Conservation (phyloP, 139 green algal species). For the Marvania coccoides region DNA sequence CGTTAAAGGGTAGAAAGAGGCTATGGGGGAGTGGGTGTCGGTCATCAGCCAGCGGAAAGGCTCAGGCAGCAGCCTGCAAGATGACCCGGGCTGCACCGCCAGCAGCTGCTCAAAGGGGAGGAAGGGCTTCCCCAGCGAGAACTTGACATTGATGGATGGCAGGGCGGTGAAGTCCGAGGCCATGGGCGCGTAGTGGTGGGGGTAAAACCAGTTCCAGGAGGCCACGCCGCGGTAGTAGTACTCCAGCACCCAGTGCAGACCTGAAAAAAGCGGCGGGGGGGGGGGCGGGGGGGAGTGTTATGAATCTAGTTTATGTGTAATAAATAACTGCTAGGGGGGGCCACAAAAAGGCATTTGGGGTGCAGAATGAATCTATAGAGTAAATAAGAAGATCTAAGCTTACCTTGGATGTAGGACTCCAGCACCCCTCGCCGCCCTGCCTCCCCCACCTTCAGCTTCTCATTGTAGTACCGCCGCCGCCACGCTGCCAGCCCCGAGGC, state of each 20-base stretch:
- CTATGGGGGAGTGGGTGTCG: constrained; percentile 65
- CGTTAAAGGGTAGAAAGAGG: constrained; percentile 78
- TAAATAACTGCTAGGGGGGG: too few species aligned
- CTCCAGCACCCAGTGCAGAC: constrained; percentile 87
- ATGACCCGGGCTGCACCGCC: constrained; percentile 71
- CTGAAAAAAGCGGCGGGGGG: not conserved
- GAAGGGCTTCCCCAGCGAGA: constrained; percentile 73
- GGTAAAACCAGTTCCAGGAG: constrained; percentile 93
- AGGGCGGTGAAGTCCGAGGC: constrained; percentile 49
- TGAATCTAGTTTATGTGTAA: too few species aligned
- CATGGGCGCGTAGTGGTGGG: constrained; percentile 87
- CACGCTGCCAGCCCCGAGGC: constrained; percentile 51
- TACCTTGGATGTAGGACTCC: constrained; percentile 58
- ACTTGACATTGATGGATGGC: constrained; percentile 26
- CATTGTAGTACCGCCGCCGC: constrained; percentile 76
- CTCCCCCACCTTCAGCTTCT: constrained; percentile 65
- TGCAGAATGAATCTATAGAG: too few species aligned
- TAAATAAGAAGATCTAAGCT: too few species aligned
- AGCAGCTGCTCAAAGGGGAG: constrained; percentile 87
- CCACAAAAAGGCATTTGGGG: too few species aligned
- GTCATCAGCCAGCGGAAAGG: constrained; percentile 75
- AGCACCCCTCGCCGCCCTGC: constrained; percentile 28
- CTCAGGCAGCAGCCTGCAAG: constrained; percentile 59
- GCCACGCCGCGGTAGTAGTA: constrained; percentile 92
- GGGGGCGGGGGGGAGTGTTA: not conserved